Percentiles rank a stretch among this genome's conserved stretches.
These are phyloP conservation scores for Dictyostelium brefeldianum DNA, from an alignment of 78 protist genomes.

Conservation along the genomic window DNA sequence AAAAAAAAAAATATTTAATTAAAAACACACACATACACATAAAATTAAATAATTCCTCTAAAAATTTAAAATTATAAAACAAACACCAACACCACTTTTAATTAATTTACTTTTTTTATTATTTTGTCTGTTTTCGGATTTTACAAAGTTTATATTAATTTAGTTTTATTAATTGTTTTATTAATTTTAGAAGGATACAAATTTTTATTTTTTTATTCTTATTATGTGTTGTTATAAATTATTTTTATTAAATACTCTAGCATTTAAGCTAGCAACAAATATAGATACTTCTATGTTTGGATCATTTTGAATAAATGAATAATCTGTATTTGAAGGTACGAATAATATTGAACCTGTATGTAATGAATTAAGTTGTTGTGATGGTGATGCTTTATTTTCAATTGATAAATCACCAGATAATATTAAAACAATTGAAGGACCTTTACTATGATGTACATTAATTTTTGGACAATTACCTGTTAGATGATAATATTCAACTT, in stretches of 20 bases:
- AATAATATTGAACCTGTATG: constrained; percentile 64
- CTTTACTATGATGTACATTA: background rate
- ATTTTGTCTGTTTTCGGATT: too few species aligned
- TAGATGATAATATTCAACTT: constrained; percentile 34
- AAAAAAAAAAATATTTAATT: too few species aligned
- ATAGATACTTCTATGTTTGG: background rate
- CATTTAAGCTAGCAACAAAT: background rate
- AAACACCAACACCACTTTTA: too few species aligned
- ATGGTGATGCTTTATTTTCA: background rate
- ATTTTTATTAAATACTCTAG: constrained; percentile 21
- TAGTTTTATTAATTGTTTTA: too few species aligned
- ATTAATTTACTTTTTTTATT: too few species aligned
- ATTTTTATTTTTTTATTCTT: background rate
- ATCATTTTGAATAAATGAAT: background rate
- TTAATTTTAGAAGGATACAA: too few species aligned
- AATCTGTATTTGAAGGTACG: constrained; percentile 45
- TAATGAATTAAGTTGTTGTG: background rate
- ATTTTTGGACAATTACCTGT: background rate
- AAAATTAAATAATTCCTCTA: too few species aligned
- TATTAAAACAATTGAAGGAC: constrained; percentile 48
- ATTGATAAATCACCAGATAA: constrained; percentile 1
- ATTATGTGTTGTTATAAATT: background rate
- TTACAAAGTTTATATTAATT: too few species aligned
- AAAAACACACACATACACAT: too few species aligned
- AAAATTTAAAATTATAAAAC: too few species aligned